phyloP scores from a whole-genome alignment of 2,329 filamentous ascomycete genomes.

The Ceratocystis lukuohia region DNA sequence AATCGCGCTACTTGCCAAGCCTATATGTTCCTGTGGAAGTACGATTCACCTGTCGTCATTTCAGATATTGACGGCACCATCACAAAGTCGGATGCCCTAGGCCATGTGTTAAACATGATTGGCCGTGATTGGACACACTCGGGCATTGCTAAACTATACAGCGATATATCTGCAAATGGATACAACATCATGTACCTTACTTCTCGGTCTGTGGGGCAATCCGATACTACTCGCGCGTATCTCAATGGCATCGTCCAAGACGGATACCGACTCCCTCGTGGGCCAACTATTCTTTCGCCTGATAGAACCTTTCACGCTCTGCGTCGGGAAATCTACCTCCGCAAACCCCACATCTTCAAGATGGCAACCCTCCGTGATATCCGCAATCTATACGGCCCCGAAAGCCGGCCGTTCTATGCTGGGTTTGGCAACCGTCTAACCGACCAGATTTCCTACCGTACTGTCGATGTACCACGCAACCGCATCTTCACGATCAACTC shows the following conservation, averaged over 20 bases:
- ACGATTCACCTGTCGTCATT: slow-evolving; percentile 86
- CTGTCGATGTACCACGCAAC: slow-evolving; percentile 85
- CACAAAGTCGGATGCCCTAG: slow-evolving; percentile 89
- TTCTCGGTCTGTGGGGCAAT: slow-evolving; percentile 82
- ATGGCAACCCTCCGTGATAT: slow-evolving; percentile 97
- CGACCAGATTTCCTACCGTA: slow-evolving; percentile 89
- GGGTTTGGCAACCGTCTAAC: slow-evolving; percentile 95
- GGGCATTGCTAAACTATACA: slow-evolving; percentile 93
- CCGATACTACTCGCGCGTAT: slow-evolving; percentile 80
- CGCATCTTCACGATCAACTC: slow-evolving; percentile 98
- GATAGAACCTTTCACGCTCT: slow-evolving; percentile 91
- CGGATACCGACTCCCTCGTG: slow-evolving; percentile 69
- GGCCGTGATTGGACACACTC: slow-evolving; percentile 96
- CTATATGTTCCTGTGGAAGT: slow-evolving; percentile 85
- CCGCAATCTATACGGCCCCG: slow-evolving; percentile 66
- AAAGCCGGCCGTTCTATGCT: slow-evolving; percentile 80
- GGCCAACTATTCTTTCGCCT: slow-evolving; percentile 87
- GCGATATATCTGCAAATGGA: slow-evolving; percentile 85
- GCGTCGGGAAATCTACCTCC: slow-evolving; percentile 80
- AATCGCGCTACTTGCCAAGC: slow-evolving; percentile 87
- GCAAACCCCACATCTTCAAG: slow-evolving; percentile 97
- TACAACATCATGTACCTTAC: slow-evolving; percentile 99
- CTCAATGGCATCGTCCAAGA: slow-evolving; percentile 82
- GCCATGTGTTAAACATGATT: slow-evolving; percentile 91
- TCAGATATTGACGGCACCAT: slow-evolving; percentile 98